Percentiles rank a stretch among this genome's conserved stretches.
phyloP scores from a whole-genome alignment of 257 asterid genomes.

The Lantana camara region DNA sequence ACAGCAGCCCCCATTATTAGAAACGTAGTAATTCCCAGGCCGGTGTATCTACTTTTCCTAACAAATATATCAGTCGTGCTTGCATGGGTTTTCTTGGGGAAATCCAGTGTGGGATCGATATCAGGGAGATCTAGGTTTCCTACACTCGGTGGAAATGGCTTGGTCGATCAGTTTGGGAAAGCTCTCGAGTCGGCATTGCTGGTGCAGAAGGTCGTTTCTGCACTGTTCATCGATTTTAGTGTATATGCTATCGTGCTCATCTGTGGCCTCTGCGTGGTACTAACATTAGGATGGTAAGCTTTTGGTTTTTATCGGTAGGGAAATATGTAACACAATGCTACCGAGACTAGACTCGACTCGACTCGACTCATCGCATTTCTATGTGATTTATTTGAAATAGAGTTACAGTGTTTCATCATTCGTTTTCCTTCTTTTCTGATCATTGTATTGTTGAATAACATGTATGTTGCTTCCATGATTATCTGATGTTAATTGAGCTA shows the following conservation, averaged over 20 bases:
- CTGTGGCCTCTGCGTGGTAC: conserved; percentile 34
- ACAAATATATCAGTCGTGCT: conserved; percentile 63
- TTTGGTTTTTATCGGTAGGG: background rate
- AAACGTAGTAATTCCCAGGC: conserved; percentile 47
- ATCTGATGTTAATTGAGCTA: background rate
- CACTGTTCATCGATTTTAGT: conserved; percentile 73
- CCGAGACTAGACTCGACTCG: background rate
- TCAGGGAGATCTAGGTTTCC: conserved; percentile 33
- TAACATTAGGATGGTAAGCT: conserved; percentile 21
- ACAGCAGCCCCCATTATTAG: conserved; percentile 40
- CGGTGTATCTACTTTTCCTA: conserved; percentile 66
- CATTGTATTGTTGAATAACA: background rate
- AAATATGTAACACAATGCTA: background rate
- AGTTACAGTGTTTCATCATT: background rate
- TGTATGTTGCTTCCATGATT: background rate
- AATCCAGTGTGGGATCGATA: conserved; percentile 27
- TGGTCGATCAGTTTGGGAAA: conserved; percentile 60
- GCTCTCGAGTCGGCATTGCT: conserved; percentile 58
- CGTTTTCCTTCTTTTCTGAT: background rate
- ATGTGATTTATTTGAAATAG: conserved; percentile 4
- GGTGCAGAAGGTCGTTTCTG: conserved; percentile 50
- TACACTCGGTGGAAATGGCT: conserved; percentile 37
- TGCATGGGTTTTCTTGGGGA: conserved; percentile 42
- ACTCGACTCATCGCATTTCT: too few relatives aligned
- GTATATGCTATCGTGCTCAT: conserved; percentile 62